Evolutionary conservation across 306 rosid species (phyloP).

Genomic region (Hippophae tibetana): DNA sequence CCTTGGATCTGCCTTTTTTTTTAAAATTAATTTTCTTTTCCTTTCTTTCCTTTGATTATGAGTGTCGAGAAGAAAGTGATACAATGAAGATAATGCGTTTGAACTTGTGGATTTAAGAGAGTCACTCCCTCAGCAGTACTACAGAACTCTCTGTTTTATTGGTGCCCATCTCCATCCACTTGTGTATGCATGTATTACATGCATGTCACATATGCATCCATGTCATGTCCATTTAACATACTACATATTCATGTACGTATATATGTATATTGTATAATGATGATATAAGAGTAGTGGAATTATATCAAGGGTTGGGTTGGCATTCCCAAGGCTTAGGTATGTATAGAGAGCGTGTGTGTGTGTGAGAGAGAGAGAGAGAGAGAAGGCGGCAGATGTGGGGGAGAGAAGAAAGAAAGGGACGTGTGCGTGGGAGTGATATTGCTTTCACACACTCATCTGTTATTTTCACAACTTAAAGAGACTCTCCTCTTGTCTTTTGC

Average conservation of each 20-base stretch:
- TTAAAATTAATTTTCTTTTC: too few species aligned
- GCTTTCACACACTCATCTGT: conserved; percentile 93
- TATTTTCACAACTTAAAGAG: conserved; percentile 64
- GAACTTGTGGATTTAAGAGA: conserved; percentile 43
- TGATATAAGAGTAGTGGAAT: too few species aligned
- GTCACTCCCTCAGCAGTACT: too few species aligned
- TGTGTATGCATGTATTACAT: too few species aligned
- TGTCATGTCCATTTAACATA: too few species aligned
- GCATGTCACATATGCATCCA: too few species aligned
- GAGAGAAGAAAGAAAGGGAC: conserved; percentile 99
- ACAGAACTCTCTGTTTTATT: too few species aligned
- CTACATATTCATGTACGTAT: too few species aligned
- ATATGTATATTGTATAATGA: too few species aligned
- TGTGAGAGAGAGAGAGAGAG: conserved; percentile 7
- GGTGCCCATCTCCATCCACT: too few species aligned
- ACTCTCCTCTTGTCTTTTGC: conserved; percentile 46
- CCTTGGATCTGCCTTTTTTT: conserved; percentile 82
- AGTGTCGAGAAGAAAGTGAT: conserved; percentile 57
- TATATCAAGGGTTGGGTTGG: conserved; percentile 33
- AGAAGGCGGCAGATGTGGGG: conserved; percentile 95
- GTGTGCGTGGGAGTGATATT: conserved; percentile 98
- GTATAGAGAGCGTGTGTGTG: conserved; percentile 1
- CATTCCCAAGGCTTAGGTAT: conserved; percentile 37
- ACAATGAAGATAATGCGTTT: conserved; percentile 25
- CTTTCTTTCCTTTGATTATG: conserved; percentile 42